Evolutionary conservation across 805 yeast genomes (phyloP).

Genomic region (Maudiozyma saulgeensis): DNA sequence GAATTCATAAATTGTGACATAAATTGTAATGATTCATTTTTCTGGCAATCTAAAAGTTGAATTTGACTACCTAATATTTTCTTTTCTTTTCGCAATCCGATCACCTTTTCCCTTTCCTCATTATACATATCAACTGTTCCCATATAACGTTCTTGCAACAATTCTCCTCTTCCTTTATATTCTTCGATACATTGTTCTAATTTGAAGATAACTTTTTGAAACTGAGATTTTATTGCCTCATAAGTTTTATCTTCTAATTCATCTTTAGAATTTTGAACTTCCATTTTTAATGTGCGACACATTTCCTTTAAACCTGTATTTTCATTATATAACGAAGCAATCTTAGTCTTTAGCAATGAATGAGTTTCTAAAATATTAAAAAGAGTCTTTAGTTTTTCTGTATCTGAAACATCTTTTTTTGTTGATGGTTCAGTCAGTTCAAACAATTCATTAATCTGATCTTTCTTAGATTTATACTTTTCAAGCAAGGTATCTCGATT

Average conservation of each 20-base stretch:
- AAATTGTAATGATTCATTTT: slow-evolving; percentile 20
- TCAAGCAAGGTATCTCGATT: no score
- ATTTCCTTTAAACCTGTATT: background rate
- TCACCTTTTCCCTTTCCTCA: slow-evolving; percentile 19
- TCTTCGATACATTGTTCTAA: background rate
- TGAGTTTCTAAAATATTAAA: background rate
- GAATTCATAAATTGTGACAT: slow-evolving; percentile 23
- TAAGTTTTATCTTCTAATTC: background rate
- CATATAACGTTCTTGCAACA: slow-evolving; percentile 2
- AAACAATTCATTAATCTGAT: no score
- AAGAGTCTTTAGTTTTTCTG: background rate
- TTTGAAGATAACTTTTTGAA: background rate
- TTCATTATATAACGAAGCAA: background rate
- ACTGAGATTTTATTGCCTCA: background rate
- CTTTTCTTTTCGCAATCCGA: slow-evolving; percentile 15
- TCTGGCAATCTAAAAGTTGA: slow-evolving; percentile 15
- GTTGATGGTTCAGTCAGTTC: no score
- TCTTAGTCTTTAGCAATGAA: no score
- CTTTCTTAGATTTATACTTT: background rate
- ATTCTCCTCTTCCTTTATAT: background rate
- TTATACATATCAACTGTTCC: slow-evolving; percentile 15
- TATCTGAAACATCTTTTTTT: no score
- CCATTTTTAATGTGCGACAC: background rate
- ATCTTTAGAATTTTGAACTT: background rate
- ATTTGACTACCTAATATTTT: slow-evolving; percentile 10